Evolutionary conservation across 108 stramenopile genomes (phyloP), one percentile per base, ranked within the genome.

Genomic region (Ochromonas danica): DNA sequence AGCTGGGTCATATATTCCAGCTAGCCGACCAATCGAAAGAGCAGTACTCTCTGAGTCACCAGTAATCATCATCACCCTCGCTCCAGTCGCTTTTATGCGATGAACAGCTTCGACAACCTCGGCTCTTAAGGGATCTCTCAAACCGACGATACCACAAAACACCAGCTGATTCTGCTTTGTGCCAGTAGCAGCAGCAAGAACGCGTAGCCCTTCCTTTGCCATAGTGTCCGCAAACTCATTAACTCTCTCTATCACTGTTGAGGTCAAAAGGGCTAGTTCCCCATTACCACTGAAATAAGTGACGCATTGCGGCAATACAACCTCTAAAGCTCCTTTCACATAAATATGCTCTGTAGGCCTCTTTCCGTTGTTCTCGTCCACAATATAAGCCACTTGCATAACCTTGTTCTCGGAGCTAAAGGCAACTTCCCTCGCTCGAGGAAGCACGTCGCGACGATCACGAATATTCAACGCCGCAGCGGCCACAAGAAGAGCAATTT

Each of bases 41-140:
- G 96, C 97, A 17, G 97, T 98, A 71, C 93, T 94, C 62, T 94
- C 90, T 17, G 91, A 87, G 84, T 98, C 98, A 25, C 98, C 98
- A 0, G 98, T 98, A 39, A 98, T 92, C 96, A 98, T 98, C 72
- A 94, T 86, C 27, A 94, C 92, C 43, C 92, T 89, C 0, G 95
- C 93, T 22, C 94, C 94, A 70, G 92, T 84, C 51, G 82, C 87
- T 62, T 93, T 90, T 51, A 96, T 83, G 33, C 87, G 84, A 31
- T 85, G 62, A 41, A 97, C 93, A 51, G 92, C 89, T 43, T 90
- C 88, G 3, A 81, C 71, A 0, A 93, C 96, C 30, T 93, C 94
- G 1, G 88, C 87, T 30, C 96, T 77, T 0, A 94, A 95, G 10
- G 98, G 96, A 81, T 98, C 98, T 82, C 92, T 89, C 83, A 97